Evolutionary conservation across 192 early-diverging fungal species (phyloP).

Genomic region (Coemansia umbellata): DNA sequence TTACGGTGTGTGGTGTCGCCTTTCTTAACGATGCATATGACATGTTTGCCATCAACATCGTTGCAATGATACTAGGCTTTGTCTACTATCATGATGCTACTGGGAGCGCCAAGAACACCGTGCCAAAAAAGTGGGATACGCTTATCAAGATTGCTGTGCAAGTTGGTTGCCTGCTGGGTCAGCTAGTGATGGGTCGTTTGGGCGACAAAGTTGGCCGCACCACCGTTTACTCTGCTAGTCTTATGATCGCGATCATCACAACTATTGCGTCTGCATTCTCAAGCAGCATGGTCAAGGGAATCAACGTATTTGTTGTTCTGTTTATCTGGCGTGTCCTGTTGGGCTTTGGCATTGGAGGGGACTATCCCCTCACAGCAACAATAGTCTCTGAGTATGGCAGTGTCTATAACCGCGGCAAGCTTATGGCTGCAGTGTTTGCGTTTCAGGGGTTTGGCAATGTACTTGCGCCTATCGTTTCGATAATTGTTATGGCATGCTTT

Average conservation of each 20-base stretch:
- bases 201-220: conserved; percentile 88
- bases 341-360: conserved; percentile 89
- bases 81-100: conserved; percentile 54
- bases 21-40: conserved; percentile 95
- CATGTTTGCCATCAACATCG: conserved; percentile 86
- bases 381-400: conserved; percentile 88
- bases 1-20: conserved; percentile 68
- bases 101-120: conserved; percentile 33
- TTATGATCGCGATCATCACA: conserved; percentile 83
- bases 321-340: conserved; percentile 85
- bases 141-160: conserved; percentile 82
- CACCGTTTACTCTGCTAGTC: conserved; percentile 80
- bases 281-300: conserved; percentile 59
- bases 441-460: conserved; percentile 91
- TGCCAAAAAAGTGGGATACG: conserved; percentile 66
- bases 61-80: conserved; percentile 75
- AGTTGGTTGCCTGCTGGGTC: conserved; percentile 85
- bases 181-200: conserved; percentile 80
- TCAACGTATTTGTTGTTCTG: conserved; percentile 63
- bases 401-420: conserved; percentile 72
- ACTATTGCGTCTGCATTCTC: conserved; percentile 78
- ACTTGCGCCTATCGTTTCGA: conserved; percentile 67
- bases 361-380: conserved; percentile 88
- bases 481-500: conserved; percentile 66
- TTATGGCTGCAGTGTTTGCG: conserved; percentile 86